These are phyloP conservation scores for Neoboletus magnificus DNA, from an alignment of 768 basidiomycete genomes.

Conservation along the genomic window DNA sequence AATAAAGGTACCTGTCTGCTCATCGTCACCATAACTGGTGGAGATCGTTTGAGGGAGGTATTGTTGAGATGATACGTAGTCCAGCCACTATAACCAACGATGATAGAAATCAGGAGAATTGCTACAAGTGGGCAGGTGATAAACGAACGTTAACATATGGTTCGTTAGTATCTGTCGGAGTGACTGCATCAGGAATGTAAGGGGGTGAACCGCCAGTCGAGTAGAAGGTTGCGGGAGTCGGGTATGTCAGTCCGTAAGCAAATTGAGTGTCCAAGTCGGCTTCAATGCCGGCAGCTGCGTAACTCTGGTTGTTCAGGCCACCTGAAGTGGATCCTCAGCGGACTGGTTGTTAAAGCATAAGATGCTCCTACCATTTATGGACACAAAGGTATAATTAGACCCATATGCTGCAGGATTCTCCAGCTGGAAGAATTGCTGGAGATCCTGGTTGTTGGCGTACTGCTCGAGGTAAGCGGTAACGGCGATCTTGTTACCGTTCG, in stretches of 20 bases:
- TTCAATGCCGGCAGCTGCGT: constrained; percentile 54
- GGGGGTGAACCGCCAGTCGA: constrained; percentile 63
- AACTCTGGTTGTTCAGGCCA: constrained; percentile 57
- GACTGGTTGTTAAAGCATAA: background rate
- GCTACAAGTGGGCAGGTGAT: background rate
- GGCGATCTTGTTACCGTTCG: constrained; percentile 48
- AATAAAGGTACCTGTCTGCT: constrained; percentile 54
- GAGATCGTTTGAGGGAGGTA: constrained; percentile 59
- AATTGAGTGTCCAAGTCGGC: constrained; percentile 69
- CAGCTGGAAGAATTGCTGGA: constrained; percentile 48
- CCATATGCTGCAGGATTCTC: constrained; percentile 47
- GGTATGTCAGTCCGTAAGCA: constrained; percentile 61
- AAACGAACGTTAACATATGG: constrained; percentile 43
- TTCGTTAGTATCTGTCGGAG: constrained; percentile 44
- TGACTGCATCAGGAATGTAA: constrained; percentile 46
- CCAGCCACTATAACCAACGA: constrained; percentile 50
- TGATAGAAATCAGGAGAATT: background rate
- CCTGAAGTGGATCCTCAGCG: constrained; percentile 36
- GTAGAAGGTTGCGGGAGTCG: constrained; percentile 57
- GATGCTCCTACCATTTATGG: constrained; percentile 47
- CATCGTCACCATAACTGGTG: constrained; percentile 70
- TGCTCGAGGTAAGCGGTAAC: constrained; percentile 54
- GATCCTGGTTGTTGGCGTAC: constrained; percentile 52
- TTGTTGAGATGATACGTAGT: constrained; percentile 48
- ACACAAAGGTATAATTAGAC: constrained; percentile 50